Conservation (phyloP, 139 green algal genomes). For the Chlamydomonas sp. region DNA sequence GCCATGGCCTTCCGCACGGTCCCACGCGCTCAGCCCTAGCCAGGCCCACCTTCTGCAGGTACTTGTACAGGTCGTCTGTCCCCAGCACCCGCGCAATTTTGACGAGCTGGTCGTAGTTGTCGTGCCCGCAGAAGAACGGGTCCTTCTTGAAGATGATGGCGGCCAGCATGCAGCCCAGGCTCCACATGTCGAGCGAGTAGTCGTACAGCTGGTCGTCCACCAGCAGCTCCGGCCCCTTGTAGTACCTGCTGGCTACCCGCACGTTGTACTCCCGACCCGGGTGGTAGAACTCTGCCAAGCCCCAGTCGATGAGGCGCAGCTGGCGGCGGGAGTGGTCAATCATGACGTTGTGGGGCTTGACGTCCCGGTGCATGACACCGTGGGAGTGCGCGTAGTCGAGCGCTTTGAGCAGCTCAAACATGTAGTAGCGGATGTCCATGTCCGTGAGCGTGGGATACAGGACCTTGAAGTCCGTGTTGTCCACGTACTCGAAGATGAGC, state of each 20-base stretch:
- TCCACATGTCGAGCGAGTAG: slow-evolving; percentile 98
- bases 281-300: slow-evolving; percentile 99
- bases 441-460: slow-evolving; percentile 88
- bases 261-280: slow-evolving; percentile 97
- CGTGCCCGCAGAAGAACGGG: slow-evolving; percentile 99
- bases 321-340: slow-evolving; percentile 94
- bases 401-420: slow-evolving; percentile 93
- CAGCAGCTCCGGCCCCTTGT: slow-evolving; percentile 95
- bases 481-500: slow-evolving; percentile 97
- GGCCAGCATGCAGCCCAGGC: slow-evolving; percentile 84
- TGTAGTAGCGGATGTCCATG: slow-evolving; percentile 98
- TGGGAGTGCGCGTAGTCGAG: slow-evolving; percentile 95
- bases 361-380: slow-evolving; percentile 85
- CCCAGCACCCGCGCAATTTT: slow-evolving; percentile 96
- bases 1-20: background rate
- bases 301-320: slow-evolving; percentile 98
- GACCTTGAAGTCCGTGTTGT: slow-evolving; percentile 74
- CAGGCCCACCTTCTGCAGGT: slow-evolving; percentile 31
- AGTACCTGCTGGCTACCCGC: slow-evolving; percentile 83
- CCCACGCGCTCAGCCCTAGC: too few species aligned
- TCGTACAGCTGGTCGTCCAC: slow-evolving; percentile 99
- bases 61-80: slow-evolving; percentile 38
- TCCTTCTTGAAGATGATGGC: slow-evolving; percentile 44
- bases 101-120: slow-evolving; percentile 99
- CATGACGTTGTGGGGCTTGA: slow-evolving; percentile 96